Evolutionary conservation across 202 grass and related monocot genomes (phyloP), one percentile per base, ranked within the genome.

Genomic region (Saccharum hybrid): DNA sequence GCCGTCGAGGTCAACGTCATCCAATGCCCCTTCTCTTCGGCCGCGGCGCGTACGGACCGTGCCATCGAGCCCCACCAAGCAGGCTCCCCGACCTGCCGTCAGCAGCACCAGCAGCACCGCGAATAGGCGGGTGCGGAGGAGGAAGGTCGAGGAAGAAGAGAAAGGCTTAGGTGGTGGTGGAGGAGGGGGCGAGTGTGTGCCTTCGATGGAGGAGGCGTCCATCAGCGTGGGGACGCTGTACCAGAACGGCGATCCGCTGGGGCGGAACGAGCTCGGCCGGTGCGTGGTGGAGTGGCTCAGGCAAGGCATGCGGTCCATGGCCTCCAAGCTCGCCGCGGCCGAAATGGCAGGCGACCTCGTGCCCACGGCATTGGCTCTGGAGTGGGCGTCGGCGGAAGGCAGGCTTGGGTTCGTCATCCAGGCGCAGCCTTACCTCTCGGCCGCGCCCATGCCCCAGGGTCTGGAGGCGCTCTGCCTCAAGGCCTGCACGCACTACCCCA

Each of bases 381-480:
- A 89, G 61, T 81, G 81, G 80, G 83, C 41, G 31, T 83, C 79
- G 3, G 80, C 61, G 12, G 88, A 86, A 42, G 84, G 84, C 8
- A 34, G 80, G 75, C 85, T 95, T 33, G 83, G 76, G 10, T 98
- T 98, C 54, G 85, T 95, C 21, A 98, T 98, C 82, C 92, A 94
- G 70, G 95, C 92, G 36, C 95, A 93, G 18, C 92, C 87, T 43
- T 86, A 91, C 78, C 83, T 98, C 43, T 93, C 87, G 33, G 83
- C 92, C 8, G 80, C 93, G 16, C 95, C 95, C 39, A 95, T 94
- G 92, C 92, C 95, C 23, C 86, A 95, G 78, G 95, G 95, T 18
- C 92, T 93, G 6, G 95, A 98, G 85, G 80, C 92, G 18, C 86
- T 98, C 59, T 98, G 95, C 78, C 89, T 98, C 88, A 98, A 98